A percentile compares a stretch with the other conserved stretches of the same genome.
Conservation (phyloP, 2,329 filamentous ascomycete genomes). For the Paecilomyces variotii region DNA sequence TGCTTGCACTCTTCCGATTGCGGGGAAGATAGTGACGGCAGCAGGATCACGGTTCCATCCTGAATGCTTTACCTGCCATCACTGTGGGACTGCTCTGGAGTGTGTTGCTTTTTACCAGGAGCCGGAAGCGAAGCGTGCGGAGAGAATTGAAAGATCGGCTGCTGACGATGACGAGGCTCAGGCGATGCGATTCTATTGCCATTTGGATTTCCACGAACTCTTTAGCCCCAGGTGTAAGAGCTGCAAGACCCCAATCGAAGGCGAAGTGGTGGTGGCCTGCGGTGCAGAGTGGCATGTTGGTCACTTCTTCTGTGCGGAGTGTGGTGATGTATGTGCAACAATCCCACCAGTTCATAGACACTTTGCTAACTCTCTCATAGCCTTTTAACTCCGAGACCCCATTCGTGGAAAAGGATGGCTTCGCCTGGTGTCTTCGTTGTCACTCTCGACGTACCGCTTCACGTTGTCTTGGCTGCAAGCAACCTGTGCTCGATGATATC, state of each 20-base stretch:
- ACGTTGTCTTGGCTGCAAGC: slow-evolving; percentile 78
- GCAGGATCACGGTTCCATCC: slow-evolving; percentile 82
- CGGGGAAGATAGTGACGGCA: slow-evolving; percentile 82
- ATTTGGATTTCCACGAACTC: slow-evolving; percentile 95
- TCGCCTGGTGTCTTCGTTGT: slow-evolving; percentile 91
- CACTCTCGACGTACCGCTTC: slow-evolving; percentile 86
- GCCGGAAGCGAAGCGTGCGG: slow-evolving; percentile 61
- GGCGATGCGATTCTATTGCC: slow-evolving; percentile 81
- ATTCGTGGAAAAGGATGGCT: slow-evolving; percentile 96
- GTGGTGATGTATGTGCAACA: slow-evolving; percentile 58
- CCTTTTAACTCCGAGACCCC: slow-evolving; percentile 58
- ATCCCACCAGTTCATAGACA: neutral
- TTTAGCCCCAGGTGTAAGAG: slow-evolving; percentile 91
- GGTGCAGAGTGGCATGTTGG: slow-evolving; percentile 95
- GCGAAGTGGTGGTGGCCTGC: slow-evolving; percentile 87
- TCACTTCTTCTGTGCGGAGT: slow-evolving; percentile 98
- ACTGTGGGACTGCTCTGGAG: slow-evolving; percentile 81
- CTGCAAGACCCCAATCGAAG: slow-evolving; percentile 93
- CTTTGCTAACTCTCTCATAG: slow-evolving; percentile 19
- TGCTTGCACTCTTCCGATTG: slow-evolving; percentile 74
- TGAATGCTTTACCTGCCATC: slow-evolving; percentile 82
- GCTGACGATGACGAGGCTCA: slow-evolving; percentile 55
- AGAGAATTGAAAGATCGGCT: slow-evolving; percentile 60
- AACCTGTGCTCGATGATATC: slow-evolving; percentile 78
- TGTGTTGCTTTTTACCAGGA: slow-evolving; percentile 95